phyloP scores from a whole-genome alignment of 2,329 filamentous ascomycete genomes.

The Acrocalymma vagum region DNA sequence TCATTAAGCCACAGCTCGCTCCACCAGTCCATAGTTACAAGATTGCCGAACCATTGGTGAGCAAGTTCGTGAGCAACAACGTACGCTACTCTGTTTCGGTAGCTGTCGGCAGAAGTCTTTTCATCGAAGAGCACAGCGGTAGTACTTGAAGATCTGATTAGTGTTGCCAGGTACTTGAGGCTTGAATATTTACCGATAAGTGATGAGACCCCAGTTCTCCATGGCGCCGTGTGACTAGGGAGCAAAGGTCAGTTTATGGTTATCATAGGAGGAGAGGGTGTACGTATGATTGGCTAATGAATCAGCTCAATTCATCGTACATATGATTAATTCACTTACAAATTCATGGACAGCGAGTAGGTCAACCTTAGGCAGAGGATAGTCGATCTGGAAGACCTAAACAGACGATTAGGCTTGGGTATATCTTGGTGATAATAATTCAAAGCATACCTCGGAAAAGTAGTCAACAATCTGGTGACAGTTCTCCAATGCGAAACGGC shows the following conservation, averaged over 20 bases:
- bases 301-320: conserved; percentile 26
- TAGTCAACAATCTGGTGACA: conserved; percentile 94
- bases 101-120: conserved; percentile 85
- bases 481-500: conserved; percentile 86
- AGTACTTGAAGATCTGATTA: conserved; percentile 57
- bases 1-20: conserved; percentile 91
- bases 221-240: conserved; percentile 78
- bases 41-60: conserved; percentile 95
- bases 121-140: conserved; percentile 97
- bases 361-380: conserved; percentile 92
- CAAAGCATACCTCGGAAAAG: conserved; percentile 77
- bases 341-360: conserved; percentile 97
- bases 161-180: not conserved
- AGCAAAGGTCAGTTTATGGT: conserved; percentile 50
- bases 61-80: conserved; percentile 98
- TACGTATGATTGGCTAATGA: conserved; percentile 53
- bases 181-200: conserved; percentile 69
- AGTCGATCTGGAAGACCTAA: conserved; percentile 82
- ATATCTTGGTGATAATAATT: not conserved
- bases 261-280: conserved; percentile 15
- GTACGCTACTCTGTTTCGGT: conserved; percentile 94
- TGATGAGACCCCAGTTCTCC: conserved; percentile 99
- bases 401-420: conserved; percentile 7
- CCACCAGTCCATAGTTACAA: conserved; percentile 98
- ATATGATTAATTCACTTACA: conserved; percentile 58